A percentile compares a stretch with the other conserved stretches of the same genome.
Conservation (phyloP, 2,329 filamentous ascomycete species). For the Pseudovirgaria hyperparasitica region DNA sequence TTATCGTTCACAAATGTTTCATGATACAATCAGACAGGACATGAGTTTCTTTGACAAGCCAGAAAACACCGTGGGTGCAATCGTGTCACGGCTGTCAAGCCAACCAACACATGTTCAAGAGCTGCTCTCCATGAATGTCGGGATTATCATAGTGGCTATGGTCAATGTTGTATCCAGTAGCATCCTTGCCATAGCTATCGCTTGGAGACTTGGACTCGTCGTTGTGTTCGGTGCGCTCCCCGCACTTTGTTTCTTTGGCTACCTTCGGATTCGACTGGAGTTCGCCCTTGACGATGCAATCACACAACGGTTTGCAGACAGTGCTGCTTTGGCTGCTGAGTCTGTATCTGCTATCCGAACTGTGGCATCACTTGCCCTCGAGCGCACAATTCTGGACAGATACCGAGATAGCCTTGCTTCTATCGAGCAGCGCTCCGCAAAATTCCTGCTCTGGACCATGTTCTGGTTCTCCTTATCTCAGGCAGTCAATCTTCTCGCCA, state of each 20-base stretch:
- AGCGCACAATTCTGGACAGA: slow-evolving; percentile 58
- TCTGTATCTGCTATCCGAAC: slow-evolving; percentile 83
- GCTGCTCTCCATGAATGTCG: slow-evolving; percentile 69
- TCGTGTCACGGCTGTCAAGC: slow-evolving; percentile 76
- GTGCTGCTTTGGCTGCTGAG: slow-evolving; percentile 38
- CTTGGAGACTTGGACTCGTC: slow-evolving; percentile 76
- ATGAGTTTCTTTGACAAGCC: slow-evolving; percentile 79
- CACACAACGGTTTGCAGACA: slow-evolving; percentile 16
- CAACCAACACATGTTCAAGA: slow-evolving; percentile 77
- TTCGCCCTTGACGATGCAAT: slow-evolving; percentile 16
- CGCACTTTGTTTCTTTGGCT: too few species aligned
- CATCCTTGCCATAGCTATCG: slow-evolving; percentile 52
- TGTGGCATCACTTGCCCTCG: slow-evolving; percentile 75
- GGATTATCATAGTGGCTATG: too few species aligned
- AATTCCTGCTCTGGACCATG: slow-evolving; percentile 7
- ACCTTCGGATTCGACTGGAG: slow-evolving; percentile 20
- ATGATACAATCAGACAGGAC: slow-evolving; percentile 83
- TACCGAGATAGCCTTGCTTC: slow-evolving; percentile 58
- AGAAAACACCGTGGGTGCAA: slow-evolving; percentile 72
- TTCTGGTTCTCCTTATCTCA: slow-evolving; percentile 69
- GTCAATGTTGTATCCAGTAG: slow-evolving; percentile 66
- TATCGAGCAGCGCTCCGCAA: slow-evolving; percentile 10
- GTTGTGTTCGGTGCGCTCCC: slow-evolving; percentile 62
- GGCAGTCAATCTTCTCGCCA: slow-evolving; percentile 63
- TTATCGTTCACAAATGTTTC: slow-evolving; percentile 31